phyloP scores from a whole-genome alignment of 176 grass and related monocot genomes.

The Sorghum bicolor region Sorghum_bicolor_NCBIv3 NC_012872.2:3865501-3866000 shows the following conservation, averaged over 20 bases:
- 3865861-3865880: conserved; percentile 64
- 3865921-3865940: conserved; percentile 61
- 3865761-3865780: conserved; percentile 44
- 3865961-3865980: conserved; percentile 58
- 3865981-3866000: conserved; percentile 67
- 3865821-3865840: conserved; percentile 30
- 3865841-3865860: conserved; percentile 60
- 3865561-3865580: conserved; percentile 79
- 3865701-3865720: conserved; percentile 66
- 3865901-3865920: conserved; percentile 56
- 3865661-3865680: conserved; percentile 50
- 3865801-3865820: background rate
- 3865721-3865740: conserved; percentile 55
- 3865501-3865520: conserved; percentile 72
- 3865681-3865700: conserved; percentile 74
- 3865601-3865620: conserved; percentile 71
- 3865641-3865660: conserved; percentile 80
- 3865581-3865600: conserved; percentile 66
- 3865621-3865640: conserved; percentile 80
- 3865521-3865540: conserved; percentile 55
- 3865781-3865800: conserved; percentile 53
- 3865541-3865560: conserved; percentile 73
- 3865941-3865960: conserved; percentile 62
- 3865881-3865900: conserved; percentile 54
- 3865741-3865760: conserved; percentile 50